phyloP scores from a whole-genome alignment of 1,284 basidiomycete species.

The Cerioporus squamosus region DNA sequence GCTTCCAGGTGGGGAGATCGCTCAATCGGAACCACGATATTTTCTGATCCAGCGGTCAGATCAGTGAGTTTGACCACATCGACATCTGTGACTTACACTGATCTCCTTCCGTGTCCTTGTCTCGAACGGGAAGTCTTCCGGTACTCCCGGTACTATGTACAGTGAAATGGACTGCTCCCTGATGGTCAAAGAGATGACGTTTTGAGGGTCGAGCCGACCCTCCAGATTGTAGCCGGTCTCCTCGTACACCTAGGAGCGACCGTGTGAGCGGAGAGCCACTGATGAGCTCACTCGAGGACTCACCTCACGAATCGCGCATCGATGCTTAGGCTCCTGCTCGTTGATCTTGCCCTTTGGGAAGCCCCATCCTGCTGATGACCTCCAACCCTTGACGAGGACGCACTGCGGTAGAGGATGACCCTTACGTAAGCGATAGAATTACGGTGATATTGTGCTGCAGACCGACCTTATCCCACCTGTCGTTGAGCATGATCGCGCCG shows the following conservation, averaged over 20 bases:
- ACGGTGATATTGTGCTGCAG: neutral
- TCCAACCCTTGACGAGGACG: slow-evolving; percentile 97
- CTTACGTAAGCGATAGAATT: slow-evolving; percentile 21
- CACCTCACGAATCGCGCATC: slow-evolving; percentile 92
- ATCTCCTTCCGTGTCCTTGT: slow-evolving; percentile 98
- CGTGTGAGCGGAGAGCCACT: slow-evolving; percentile 1
- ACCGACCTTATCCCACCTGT: slow-evolving; percentile 88
- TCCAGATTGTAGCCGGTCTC: slow-evolving; percentile 93
- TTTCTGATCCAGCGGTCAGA: slow-evolving; percentile 56
- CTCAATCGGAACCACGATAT: slow-evolving; percentile 95
- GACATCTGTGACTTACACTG: slow-evolving; percentile 70
- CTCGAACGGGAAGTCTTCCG: slow-evolving; percentile 88
- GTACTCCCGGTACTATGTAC: slow-evolving; percentile 91
- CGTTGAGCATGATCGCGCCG: slow-evolving; percentile 94
- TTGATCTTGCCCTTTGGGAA: slow-evolving; percentile 99
- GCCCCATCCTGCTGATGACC: slow-evolving; percentile 94
- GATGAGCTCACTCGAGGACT: slow-evolving; percentile 21
- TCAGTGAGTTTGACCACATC: slow-evolving; percentile 5
- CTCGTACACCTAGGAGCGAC: slow-evolving; percentile 76
- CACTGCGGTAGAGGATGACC: slow-evolving; percentile 53
- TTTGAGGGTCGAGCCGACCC: slow-evolving; percentile 65
- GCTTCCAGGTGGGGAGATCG: slow-evolving; percentile 94
- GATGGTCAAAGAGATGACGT: slow-evolving; percentile 88
- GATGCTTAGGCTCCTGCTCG: slow-evolving; percentile 82
- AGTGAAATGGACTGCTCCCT: slow-evolving; percentile 90